Conservation (phyloP, 345 rosid genomes). For the Eucalyptus dawsonii region DNA sequence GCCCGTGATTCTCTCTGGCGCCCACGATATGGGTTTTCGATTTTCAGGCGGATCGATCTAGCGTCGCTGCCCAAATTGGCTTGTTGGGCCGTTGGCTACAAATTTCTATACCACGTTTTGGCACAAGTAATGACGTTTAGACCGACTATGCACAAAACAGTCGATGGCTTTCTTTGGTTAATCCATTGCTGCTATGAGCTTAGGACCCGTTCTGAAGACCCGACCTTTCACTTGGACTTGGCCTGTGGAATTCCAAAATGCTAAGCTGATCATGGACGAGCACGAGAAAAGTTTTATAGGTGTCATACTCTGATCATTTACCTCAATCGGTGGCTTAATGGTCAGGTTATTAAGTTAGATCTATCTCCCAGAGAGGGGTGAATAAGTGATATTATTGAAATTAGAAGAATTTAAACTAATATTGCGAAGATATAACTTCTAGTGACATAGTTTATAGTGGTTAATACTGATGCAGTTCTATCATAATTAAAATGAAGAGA, state of each 20-base stretch:
- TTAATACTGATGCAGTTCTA: too few relatives aligned
- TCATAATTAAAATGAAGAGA: too few relatives aligned
- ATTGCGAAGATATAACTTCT: too few relatives aligned
- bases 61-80: background rate
- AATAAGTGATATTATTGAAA: too few relatives aligned
- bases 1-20: background rate
- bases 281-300: background rate
- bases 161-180: background rate
- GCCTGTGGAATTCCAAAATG: background rate
- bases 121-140: background rate
- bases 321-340: background rate
- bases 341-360: background rate
- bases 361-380: accelerated
- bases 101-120: background rate
- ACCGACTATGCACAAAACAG: background rate
- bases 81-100: background rate
- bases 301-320: background rate
- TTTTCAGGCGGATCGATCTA: background rate
- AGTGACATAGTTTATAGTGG: too few relatives aligned
- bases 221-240: background rate
- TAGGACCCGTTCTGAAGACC: background rate
- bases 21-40: background rate
- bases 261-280: background rate
- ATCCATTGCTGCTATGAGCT: background rate
- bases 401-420: too few relatives aligned